Conservation (phyloP, 352 stramenopile genomes). For the Globisporangium acanthophoron region DNA sequence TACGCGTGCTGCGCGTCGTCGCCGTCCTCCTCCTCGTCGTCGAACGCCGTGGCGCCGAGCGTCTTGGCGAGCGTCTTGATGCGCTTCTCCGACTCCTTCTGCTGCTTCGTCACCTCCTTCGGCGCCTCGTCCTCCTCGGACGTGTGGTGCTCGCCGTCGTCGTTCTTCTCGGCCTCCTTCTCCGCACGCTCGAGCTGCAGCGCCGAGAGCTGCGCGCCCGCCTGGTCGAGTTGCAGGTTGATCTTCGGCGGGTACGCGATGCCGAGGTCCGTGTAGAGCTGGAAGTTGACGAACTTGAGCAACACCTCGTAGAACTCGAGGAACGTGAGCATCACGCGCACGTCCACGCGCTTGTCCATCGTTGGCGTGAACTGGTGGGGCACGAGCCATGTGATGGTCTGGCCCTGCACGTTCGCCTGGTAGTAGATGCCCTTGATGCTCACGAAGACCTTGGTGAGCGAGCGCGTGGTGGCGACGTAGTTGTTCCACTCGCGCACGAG, state of each 20-base stretch:
- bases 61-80: conserved; percentile 65
- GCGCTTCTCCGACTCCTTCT: conserved; percentile 86
- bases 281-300: conserved; percentile 98
- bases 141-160: conserved; percentile 24
- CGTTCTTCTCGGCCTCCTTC: conserved; percentile 18
- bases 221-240: conserved; percentile 76
- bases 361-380: conserved; percentile 98
- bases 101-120: conserved; percentile 39
- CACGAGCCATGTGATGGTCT: conserved; percentile 96
- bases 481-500: conserved; percentile 96
- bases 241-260: conserved; percentile 94
- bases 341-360: conserved; percentile 97
- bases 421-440: conserved; percentile 99
- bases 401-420: conserved; percentile 91
- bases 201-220: conserved; percentile 60
- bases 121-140: conserved; percentile 18
- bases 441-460: conserved; percentile 98
- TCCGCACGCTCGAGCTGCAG: conserved; percentile 62
- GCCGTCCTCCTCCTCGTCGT: conserved; percentile 63
- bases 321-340: conserved; percentile 99
- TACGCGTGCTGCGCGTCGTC: conserved; percentile 65
- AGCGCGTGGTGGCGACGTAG: conserved; percentile 88
- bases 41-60: conserved; percentile 29
- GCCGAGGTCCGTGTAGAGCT: conserved; percentile 95
- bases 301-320: conserved; percentile 99